phyloP scores from a whole-genome alignment of 805 yeast genomes.

The Candida coquimbonensis region DNA sequence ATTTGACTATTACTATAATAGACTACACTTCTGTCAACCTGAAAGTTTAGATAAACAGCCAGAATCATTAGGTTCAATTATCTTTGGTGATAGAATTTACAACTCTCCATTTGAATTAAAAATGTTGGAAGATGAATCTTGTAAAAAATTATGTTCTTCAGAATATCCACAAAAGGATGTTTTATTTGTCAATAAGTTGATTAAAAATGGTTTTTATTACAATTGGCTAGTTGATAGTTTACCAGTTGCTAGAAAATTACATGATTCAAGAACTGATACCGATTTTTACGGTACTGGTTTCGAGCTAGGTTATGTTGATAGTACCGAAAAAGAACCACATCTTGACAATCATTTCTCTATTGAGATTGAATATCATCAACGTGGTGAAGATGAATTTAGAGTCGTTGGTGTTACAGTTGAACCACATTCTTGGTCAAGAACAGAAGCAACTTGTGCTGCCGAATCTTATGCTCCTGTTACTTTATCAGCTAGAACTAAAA shows the following conservation, averaged over 20 bases:
- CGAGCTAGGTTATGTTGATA: slow-evolving; percentile 66
- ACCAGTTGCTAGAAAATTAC: slow-evolving; percentile 71
- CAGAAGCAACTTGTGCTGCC: slow-evolving; percentile 29
- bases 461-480: slow-evolving; percentile 34
- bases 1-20: slow-evolving; percentile 76
- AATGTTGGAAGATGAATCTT: slow-evolving; percentile 67
- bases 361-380: slow-evolving; percentile 72
- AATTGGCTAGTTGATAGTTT: slow-evolving; percentile 95
- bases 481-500: slow-evolving; percentile 39
- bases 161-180: slow-evolving; percentile 59
- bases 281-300: slow-evolving; percentile 77
- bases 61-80: slow-evolving; percentile 86
- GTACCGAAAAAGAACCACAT: slow-evolving; percentile 41
- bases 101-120: slow-evolving; percentile 80
- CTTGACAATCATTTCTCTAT: slow-evolving; percentile 79
- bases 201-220: slow-evolving; percentile 76
- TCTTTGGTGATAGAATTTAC: slow-evolving; percentile 93
- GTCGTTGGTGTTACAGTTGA: slow-evolving; percentile 85
- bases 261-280: slow-evolving; percentile 51
- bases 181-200: slow-evolving; percentile 68
- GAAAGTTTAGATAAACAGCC: slow-evolving; percentile 48
- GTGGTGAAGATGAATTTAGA: slow-evolving; percentile 61
- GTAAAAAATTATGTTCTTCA: slow-evolving; percentile 59
- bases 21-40: slow-evolving; percentile 82
- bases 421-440: slow-evolving; percentile 51